Evolutionary conservation across 371 early-diverging fungal species (phyloP), one percentile per base, ranked within the genome.

Genomic region (Mortierella sp.): DNA sequence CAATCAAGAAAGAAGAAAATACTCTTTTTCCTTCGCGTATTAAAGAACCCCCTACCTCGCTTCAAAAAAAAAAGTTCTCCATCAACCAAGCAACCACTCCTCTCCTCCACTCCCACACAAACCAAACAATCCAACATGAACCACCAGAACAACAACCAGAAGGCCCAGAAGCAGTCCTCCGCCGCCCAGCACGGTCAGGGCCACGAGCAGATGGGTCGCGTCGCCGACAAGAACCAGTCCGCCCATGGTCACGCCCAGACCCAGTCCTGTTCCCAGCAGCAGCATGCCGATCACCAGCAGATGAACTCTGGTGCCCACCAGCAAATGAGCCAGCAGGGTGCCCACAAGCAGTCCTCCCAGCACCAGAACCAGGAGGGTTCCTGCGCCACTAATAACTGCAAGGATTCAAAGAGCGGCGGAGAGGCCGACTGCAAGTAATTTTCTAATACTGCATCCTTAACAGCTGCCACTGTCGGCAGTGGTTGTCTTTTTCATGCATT

Each of bases 101-200:
- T 68, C 43, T 38, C 24, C 48, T 27, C 21, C 68, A 21, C 68
- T 21, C 27, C 29, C 63, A 35, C 35, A 38, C 35, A 63, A 63
- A 8, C 63, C 63, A 32, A 38, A 18, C 65, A 68, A 68, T 6
- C 24, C 68, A 68, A 68, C 68, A 68, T 68, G 68, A 41, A 68
- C 68, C 41, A 35, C 68, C 35, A 68, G 38, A 56, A 56, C 56
- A 68, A 68, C 63, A 68, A 68, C 63, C 63, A 63, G 63, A 63
- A 63, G 63, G 21, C 63, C 35, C 63, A 63, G 35, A 63, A 63
- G 35, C 63, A 63, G 68, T 65, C 65, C 65, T 63, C 65, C 35
- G 0, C 38, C 38, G 12, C 60, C 60, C 48, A 46, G 48, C 35
- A 29, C 14, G 58, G 35, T 8, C 63, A 60, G 35, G 11, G 12